A percentile compares a stretch with the other conserved stretches of the same genome.
These are phyloP conservation scores for Protomyces macrosporus DNA, from an alignment of 1,139 yeast genomes.

Conservation along the genomic window DNA sequence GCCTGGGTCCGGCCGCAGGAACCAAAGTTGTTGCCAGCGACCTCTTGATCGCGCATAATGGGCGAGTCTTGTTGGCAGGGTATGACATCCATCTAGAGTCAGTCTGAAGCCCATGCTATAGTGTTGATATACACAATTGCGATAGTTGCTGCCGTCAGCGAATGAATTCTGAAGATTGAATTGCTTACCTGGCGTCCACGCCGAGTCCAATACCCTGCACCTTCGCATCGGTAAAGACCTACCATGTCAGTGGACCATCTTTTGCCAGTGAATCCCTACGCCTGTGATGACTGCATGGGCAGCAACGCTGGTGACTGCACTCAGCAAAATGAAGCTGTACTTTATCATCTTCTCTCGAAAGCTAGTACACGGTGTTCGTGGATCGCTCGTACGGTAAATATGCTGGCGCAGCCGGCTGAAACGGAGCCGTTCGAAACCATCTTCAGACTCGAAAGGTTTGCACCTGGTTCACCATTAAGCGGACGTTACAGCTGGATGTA, in stretches of 20 bases:
- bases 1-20: constrained; percentile 23
- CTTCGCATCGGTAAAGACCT: constrained; percentile 4
- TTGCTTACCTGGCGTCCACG: constrained; percentile 7
- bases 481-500: no score
- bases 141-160: background rate
- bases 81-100: constrained; percentile 16
- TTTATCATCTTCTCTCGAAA: background rate
- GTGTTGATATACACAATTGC: background rate
- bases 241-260: background rate
- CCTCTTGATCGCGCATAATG: constrained; percentile 22
- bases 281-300: constrained; percentile 22
- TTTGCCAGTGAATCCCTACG: background rate
- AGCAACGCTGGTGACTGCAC: background rate
- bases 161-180: background rate
- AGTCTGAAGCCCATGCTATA: background rate
- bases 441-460: no score
- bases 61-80: constrained; percentile 25
- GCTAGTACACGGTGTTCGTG: no score
- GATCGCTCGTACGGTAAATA: no score
- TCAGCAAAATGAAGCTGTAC: background rate
- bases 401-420: no score
- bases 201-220: constrained; percentile 22
- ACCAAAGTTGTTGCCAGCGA: constrained; percentile 22
- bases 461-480: no score
- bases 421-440: no score